A percentile compares a stretch with the other conserved stretches of the same genome.
These are phyloP conservation scores for Lachnellula willkommii DNA, from an alignment of 2,329 filamentous ascomycete species.

Conservation along the genomic window DNA sequence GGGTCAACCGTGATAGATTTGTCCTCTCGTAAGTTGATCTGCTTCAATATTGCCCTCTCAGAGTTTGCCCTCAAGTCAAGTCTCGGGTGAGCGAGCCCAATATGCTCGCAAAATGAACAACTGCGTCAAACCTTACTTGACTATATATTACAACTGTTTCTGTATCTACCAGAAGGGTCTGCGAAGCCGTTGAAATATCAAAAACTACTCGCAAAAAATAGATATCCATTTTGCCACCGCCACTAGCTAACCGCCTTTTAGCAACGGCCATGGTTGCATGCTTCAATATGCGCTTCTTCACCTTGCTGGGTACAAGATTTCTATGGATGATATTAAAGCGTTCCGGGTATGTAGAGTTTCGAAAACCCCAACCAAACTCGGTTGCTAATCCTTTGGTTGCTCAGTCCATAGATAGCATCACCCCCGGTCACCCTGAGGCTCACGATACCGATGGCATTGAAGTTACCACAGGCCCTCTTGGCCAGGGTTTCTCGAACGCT, in stretches of 20 bases:
- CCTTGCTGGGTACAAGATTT: constrained; percentile 84
- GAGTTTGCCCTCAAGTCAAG: not conserved
- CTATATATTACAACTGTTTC: no score
- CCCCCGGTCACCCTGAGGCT: constrained; percentile 91
- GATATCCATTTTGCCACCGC: not conserved
- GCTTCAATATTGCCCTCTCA: not conserved
- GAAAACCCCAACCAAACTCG: constrained; percentile 2
- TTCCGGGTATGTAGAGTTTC: constrained; percentile 70
- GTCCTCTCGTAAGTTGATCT: constrained; percentile 82
- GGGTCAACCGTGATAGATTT: constrained; percentile 96
- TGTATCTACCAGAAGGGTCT: not conserved
- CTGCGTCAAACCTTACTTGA: no score
- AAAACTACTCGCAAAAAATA: not conserved
- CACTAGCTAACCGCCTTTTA: constrained; percentile 35
- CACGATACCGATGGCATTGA: constrained; percentile 96
- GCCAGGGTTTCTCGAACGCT: constrained; percentile 94
- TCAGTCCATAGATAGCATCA: constrained; percentile 62
- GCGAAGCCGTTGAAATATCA: not conserved
- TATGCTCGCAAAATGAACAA: no score
- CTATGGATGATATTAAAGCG: constrained; percentile 86
- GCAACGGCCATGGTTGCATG: constrained; percentile 99
- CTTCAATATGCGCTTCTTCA: constrained; percentile 98
- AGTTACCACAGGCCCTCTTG: constrained; percentile 95
- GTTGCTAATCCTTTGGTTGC: constrained; percentile 2
- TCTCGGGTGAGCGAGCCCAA: not conserved